These are phyloP conservation scores for Pythium scleroteichum DNA, from an alignment of 352 stramenopile species.

Conservation along the genomic window DNA sequence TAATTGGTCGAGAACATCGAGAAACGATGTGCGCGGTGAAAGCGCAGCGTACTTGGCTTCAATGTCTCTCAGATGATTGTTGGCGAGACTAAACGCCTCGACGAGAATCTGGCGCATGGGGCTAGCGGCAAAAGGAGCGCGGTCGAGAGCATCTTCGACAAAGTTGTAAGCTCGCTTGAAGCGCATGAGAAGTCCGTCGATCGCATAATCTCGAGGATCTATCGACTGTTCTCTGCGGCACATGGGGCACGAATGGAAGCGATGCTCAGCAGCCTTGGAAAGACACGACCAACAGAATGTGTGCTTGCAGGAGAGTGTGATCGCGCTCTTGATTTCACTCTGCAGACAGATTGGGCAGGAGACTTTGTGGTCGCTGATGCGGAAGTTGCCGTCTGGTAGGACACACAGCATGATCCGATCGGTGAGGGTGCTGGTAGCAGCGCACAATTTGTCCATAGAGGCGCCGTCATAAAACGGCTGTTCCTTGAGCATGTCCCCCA, in stretches of 20 bases:
- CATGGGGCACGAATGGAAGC: constrained; percentile 73
- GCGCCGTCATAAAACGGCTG: constrained; percentile 70
- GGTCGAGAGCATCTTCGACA: constrained; percentile 50
- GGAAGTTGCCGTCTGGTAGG: constrained; percentile 67
- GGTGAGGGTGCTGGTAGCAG: constrained; percentile 43
- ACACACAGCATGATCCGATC: constrained; percentile 76
- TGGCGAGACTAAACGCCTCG: constrained; percentile 61
- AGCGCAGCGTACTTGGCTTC: constrained; percentile 64
- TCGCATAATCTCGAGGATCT: constrained; percentile 78
- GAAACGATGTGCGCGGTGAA: constrained; percentile 34
- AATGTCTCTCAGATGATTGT: constrained; percentile 47
- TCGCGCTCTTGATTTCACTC: constrained; percentile 59
- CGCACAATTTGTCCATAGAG: constrained; percentile 57
- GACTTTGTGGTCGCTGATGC: constrained; percentile 39
- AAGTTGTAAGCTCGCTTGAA: constrained; percentile 75
- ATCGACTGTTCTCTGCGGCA: constrained; percentile 75
- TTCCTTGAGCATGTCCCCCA: constrained; percentile 51
- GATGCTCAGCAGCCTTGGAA: constrained; percentile 65
- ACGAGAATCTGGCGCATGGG: constrained; percentile 73
- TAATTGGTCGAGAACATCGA: neutral
- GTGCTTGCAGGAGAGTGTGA: constrained; percentile 71
- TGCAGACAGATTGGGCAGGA: constrained; percentile 76
- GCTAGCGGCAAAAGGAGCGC: constrained; percentile 49
- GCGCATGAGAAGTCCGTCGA: constrained; percentile 74
- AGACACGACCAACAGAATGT: constrained; percentile 85